These are phyloP conservation scores for Salix brachista DNA, from an alignment of 345 rosid species.

Conservation along the genomic window DNA sequence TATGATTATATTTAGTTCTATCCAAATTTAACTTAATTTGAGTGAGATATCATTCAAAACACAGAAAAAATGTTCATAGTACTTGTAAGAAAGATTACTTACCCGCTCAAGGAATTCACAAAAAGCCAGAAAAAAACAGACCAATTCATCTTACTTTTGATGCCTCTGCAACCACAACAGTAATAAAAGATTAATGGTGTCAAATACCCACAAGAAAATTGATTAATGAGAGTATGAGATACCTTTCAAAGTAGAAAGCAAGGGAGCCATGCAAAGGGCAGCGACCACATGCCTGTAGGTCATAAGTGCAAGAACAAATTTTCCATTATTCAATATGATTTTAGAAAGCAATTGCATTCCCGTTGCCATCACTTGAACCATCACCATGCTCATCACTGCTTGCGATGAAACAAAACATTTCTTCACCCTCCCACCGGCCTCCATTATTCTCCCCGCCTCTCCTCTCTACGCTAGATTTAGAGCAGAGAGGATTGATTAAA, in stretches of 20 bases:
- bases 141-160: slow-evolving; percentile 22
- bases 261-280: slow-evolving; percentile 41
- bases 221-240: not conserved
- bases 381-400: slow-evolving; percentile 31
- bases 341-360: slow-evolving; percentile 42
- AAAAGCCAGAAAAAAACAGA: slow-evolving; percentile 37
- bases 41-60: too few species aligned
- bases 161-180: slow-evolving; percentile 26
- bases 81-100: not conserved
- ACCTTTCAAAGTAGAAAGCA: slow-evolving; percentile 48
- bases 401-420: slow-evolving; percentile 18
- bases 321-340: slow-evolving; percentile 32
- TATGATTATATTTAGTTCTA: too few species aligned
- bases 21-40: too few species aligned
- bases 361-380: slow-evolving; percentile 41
- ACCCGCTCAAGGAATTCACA: slow-evolving; percentile 43
- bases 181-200: not conserved
- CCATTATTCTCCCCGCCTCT: too few species aligned
- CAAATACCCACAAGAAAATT: not conserved
- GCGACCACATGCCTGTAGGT: slow-evolving; percentile 50
- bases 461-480: too few species aligned
- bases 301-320: slow-evolving; percentile 41
- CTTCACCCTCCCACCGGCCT: not conserved
- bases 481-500: too few species aligned
- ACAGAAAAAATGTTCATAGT: too few species aligned